Conservation (phyloP, 129 eudicot species). For the Oenanthe sinensis region DNA sequence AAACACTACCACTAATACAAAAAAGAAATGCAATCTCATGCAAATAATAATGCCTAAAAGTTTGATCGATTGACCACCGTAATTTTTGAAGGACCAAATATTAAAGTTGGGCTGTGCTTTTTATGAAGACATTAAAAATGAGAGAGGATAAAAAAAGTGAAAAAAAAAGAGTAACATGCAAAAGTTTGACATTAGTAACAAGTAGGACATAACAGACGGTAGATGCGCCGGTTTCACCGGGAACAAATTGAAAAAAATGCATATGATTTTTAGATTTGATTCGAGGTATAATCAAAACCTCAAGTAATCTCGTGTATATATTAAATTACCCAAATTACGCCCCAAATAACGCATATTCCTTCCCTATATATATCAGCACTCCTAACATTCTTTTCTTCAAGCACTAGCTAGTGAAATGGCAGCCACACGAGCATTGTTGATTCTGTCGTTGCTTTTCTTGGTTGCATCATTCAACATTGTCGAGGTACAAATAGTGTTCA, state of each 20-base stretch:
- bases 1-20: too few relatives aligned
- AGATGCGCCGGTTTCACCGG: constrained; percentile 1
- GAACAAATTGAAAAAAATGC: not conserved
- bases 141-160: not conserved
- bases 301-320: not conserved
- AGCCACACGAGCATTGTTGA: not conserved
- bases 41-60: too few relatives aligned
- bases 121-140: too few relatives aligned
- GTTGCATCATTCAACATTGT: constrained; percentile 1
- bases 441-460: not conserved
- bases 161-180: not conserved
- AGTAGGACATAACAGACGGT: not conserved
- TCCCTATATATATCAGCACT: not conserved
- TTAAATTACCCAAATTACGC: not conserved
- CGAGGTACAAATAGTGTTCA: not conserved
- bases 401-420: not conserved
- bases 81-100: too few relatives aligned
- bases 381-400: not conserved
- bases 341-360: not conserved
- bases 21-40: too few relatives aligned
- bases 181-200: not conserved
- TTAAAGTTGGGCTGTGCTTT: too few relatives aligned
- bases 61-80: too few relatives aligned
- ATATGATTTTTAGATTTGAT: not conserved
- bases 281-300: not conserved